Evolutionary conservation across 345 rosid species (phyloP).

Genomic region (Zanthoxylum bungeanum): DNA sequence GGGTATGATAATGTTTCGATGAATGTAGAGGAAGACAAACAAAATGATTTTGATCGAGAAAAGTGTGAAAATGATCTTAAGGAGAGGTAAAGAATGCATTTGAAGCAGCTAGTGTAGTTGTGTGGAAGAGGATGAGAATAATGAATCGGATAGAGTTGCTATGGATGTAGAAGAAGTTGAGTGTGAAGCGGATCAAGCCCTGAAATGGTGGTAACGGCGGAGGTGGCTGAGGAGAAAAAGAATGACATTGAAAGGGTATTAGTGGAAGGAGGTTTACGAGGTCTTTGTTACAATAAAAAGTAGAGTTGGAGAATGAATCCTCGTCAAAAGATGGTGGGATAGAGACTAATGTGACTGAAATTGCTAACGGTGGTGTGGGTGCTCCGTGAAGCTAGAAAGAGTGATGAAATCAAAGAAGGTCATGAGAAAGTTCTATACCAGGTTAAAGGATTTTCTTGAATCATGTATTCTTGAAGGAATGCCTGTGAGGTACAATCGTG

Average conservation of each 20-base stretch:
- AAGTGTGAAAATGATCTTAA: neutral
- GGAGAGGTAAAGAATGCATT: neutral
- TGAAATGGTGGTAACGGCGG: no score
- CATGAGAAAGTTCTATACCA: conserved; percentile 44
- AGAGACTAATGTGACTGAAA: neutral
- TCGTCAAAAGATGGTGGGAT: neutral
- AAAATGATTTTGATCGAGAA: neutral
- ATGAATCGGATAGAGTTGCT: neutral
- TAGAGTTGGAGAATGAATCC: conserved; percentile 20
- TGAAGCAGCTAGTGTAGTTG: neutral
- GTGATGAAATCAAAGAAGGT: conserved; percentile 35
- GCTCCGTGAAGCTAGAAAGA: conserved; percentile 32
- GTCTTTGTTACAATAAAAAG: conserved; percentile 37
- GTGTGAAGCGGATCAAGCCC: no score
- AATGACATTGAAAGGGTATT: neutral
- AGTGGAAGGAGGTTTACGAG: conserved; percentile 54
- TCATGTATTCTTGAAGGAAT: conserved; percentile 76
- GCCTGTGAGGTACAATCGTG: conserved; percentile 60
- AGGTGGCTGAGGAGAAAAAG: neutral
- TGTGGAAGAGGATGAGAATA: conserved; percentile 1
- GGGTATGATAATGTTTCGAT: neutral
- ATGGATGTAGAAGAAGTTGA: neutral
- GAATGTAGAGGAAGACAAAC: neutral
- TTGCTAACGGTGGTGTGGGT: conserved; percentile 23
- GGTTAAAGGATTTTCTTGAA: conserved; percentile 66